These are phyloP conservation scores for Aureobasidium uvarum DNA, from an alignment of 2,329 filamentous ascomycete species.

Conservation along the genomic window DNA sequence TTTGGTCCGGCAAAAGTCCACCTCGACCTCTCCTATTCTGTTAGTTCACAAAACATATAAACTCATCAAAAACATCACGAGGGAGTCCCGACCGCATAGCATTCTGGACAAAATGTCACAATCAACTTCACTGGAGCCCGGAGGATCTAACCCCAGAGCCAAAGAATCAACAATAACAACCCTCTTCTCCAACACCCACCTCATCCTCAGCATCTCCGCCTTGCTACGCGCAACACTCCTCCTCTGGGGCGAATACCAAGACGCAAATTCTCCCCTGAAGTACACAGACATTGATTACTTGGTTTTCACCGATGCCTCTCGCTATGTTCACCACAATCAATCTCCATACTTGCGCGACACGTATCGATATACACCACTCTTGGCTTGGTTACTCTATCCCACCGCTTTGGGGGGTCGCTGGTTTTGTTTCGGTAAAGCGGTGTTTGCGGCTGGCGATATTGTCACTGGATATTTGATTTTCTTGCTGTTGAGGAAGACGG, in stretches of 20 bases:
- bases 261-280: slow-evolving; percentile 86
- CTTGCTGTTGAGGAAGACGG: slow-evolving; percentile 48
- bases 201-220: slow-evolving; percentile 49
- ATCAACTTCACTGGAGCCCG: not conserved
- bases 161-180: not conserved
- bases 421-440: slow-evolving; percentile 81
- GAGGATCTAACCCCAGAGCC: not conserved
- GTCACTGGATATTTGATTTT: slow-evolving; percentile 77
- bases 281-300: slow-evolving; percentile 99
- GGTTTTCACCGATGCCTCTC: slow-evolving; percentile 94
- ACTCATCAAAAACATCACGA: not conserved
- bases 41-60: not conserved
- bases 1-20: slow-evolving; percentile 7
- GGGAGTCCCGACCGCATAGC: too few relatives aligned
- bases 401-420: slow-evolving; percentile 63
- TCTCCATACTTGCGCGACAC: slow-evolving; percentile 89
- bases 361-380: slow-evolving; percentile 91
- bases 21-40: not conserved
- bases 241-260: slow-evolving; percentile 88
- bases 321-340: slow-evolving; percentile 64
- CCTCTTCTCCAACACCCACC: slow-evolving; percentile 15
- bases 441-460: slow-evolving; percentile 83
- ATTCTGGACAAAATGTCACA: not conserved
- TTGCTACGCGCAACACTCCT: slow-evolving; percentile 71
- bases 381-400: slow-evolving; percentile 87